Conservation (phyloP, 768 basidiomycete genomes). For the Crucibulum laeve region DNA sequence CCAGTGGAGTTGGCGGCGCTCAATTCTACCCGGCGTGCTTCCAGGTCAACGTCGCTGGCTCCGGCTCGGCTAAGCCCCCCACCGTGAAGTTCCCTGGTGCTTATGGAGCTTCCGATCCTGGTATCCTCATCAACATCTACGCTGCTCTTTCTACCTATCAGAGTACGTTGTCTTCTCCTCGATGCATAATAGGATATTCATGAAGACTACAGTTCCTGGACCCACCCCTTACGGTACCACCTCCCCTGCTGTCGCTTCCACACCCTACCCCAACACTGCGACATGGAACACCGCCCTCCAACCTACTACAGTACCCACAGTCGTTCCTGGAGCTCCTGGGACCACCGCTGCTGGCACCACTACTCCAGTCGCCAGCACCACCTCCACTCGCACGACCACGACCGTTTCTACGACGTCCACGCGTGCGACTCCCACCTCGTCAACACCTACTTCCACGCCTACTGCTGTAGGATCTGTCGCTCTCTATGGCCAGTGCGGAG, state of each 20-base stretch:
- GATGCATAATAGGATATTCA: not conserved
- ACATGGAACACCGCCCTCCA: conserved; percentile 47
- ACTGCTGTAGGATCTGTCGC: conserved; percentile 8
- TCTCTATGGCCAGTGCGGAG: conserved; percentile 19
- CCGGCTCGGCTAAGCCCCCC: conserved; percentile 29
- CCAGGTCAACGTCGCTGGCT: conserved; percentile 30
- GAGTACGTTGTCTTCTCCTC: conserved; percentile 19
- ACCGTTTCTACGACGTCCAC: conserved; percentile 2
- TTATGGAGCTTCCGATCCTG: conserved; percentile 31
- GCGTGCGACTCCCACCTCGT: conserved; percentile 2
- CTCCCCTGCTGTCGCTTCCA: conserved; percentile 36
- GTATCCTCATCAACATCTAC: conserved; percentile 47
- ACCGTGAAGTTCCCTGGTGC: conserved; percentile 44
- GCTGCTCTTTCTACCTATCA: conserved; percentile 31
- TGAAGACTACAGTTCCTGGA: conserved; percentile 35
- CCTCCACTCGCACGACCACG: conserved; percentile 8
- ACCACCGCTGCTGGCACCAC: conserved; percentile 1
- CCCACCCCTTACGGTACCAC: conserved; percentile 38
- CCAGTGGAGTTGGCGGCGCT: conserved; percentile 31
- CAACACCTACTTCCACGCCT: conserved; percentile 1
- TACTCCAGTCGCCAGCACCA: conserved; percentile 1
- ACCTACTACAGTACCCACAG: conserved; percentile 36
- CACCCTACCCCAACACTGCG: conserved; percentile 40
- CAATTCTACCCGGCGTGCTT: conserved; percentile 43
- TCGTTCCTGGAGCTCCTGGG: conserved; percentile 8